Conservation (phyloP, 2,329 filamentous ascomycete genomes). For the Magnaporthiopsis poae region DNA sequence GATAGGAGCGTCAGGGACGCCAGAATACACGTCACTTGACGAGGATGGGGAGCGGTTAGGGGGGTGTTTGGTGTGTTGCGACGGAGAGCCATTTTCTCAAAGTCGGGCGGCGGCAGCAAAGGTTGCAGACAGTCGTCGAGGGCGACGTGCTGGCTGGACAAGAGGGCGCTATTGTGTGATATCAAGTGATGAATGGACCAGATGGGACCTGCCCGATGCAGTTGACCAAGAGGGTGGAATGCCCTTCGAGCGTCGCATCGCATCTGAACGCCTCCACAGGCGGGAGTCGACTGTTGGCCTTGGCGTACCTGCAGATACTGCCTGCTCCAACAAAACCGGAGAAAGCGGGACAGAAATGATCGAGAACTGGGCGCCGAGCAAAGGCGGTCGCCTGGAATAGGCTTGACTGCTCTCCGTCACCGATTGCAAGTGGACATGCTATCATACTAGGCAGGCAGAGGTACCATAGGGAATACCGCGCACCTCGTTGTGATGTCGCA, state of each 20-base stretch:
- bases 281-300: background rate
- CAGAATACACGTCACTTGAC: background rate
- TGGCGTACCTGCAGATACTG: background rate
- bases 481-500: background rate
- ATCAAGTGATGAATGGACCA: background rate
- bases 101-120: background rate
- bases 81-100: background rate
- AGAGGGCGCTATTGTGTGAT: background rate
- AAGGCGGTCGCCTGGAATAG: background rate
- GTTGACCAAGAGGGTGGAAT: background rate
- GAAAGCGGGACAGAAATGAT: background rate
- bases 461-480: background rate
- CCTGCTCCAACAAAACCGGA: background rate
- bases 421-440: background rate
- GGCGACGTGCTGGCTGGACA: background rate
- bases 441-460: no score
- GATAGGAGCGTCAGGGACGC: background rate
- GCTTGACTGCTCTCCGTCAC: background rate
- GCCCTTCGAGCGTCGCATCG: background rate
- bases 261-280: background rate
- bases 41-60: background rate
- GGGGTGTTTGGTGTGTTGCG: background rate
- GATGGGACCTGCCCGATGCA: background rate
- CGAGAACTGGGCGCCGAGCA: background rate
- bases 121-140: background rate